Conservation (phyloP, 306 rosid species). For the Gynostemma pentaphyllum region DNA sequence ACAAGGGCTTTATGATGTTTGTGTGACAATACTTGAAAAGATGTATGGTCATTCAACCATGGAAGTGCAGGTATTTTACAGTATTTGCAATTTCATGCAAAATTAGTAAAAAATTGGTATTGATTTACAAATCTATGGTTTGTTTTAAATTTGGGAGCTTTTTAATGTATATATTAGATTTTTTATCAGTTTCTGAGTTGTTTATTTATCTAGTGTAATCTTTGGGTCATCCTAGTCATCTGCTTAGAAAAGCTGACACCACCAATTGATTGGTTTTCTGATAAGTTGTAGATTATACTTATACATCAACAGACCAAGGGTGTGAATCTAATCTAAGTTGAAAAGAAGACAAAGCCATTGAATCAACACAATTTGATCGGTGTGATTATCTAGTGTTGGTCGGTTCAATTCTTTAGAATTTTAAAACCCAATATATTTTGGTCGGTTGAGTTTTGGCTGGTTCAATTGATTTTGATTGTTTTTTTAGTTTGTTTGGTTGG, state of each 20-base stretch:
- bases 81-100: neutral
- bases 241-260: neutral
- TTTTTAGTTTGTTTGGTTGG: no score
- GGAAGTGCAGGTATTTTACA: conserved; percentile 88
- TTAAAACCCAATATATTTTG: no score
- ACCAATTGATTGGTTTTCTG: neutral
- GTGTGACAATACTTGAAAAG: conserved; percentile 81
- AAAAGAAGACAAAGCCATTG: no score
- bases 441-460: no score
- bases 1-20: conserved; percentile 92
- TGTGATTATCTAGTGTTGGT: no score
- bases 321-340: no score
- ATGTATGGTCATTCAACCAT: conserved; percentile 94
- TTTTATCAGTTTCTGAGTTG: neutral
- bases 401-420: no score
- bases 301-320: neutral
- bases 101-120: neutral
- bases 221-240: neutral
- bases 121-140: neutral
- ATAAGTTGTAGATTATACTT: neutral
- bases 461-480: no score
- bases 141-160: neutral
- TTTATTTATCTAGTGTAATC: neutral
- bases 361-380: no score
- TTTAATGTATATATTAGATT: neutral